A percentile compares a stretch with the other conserved stretches of the same genome.
phyloP scores from a whole-genome alignment of 1,284 basidiomycete species.

The Leccinum pachyderme region DNA sequence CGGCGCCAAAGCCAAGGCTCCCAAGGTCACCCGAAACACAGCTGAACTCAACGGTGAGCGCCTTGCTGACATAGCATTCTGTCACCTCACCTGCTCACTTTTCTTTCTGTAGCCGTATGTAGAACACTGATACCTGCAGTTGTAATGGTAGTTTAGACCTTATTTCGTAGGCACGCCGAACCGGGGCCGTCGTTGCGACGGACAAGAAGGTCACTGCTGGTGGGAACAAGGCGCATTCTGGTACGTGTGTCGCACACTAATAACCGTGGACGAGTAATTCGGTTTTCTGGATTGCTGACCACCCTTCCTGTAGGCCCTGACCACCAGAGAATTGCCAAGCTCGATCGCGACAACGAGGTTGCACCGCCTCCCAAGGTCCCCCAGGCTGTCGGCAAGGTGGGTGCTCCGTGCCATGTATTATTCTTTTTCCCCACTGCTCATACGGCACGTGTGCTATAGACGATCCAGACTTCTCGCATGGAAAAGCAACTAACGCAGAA shows the following conservation, averaged over 20 bases:
- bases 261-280: neutral
- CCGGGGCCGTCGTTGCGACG: conserved; percentile 70
- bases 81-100: conserved; percentile 1
- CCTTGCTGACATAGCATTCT: neutral
- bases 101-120: conserved; percentile 47
- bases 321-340: conserved; percentile 91
- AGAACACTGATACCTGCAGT: neutral
- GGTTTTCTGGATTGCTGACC: neutral
- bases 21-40: conserved; percentile 68
- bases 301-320: conserved; percentile 64
- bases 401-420: conserved; percentile 19
- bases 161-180: conserved; percentile 57
- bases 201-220: conserved; percentile 73
- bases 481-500: conserved; percentile 85
- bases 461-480: conserved; percentile 82
- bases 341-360: conserved; percentile 95
- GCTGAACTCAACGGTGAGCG: conserved; percentile 70
- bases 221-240: conserved; percentile 69
- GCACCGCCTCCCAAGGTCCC: conserved; percentile 89
- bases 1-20: conserved; percentile 66
- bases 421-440: neutral
- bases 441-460: conserved; percentile 42
- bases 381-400: conserved; percentile 77
- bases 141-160: neutral
- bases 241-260: conserved; percentile 38